These are phyloP conservation scores for Clavispora santaluciae DNA, from an alignment of 805 yeast species.

Conservation along the genomic window DNA sequence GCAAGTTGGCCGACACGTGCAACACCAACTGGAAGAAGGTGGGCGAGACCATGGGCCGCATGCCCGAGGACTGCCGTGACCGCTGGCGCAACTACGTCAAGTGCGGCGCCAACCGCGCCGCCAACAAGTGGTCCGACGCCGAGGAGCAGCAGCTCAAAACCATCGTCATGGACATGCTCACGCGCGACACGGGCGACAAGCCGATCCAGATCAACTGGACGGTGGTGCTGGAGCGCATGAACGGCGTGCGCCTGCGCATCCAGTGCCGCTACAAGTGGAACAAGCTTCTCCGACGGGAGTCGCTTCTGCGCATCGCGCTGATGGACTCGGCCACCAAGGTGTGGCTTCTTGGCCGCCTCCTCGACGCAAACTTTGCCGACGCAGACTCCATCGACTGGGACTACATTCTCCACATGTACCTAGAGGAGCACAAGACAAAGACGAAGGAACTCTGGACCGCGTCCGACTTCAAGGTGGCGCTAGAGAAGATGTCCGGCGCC, in stretches of 20 bases:
- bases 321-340: constrained; percentile 31
- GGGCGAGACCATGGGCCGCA: constrained; percentile 74
- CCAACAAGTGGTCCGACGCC: constrained; percentile 72
- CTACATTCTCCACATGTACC: constrained; percentile 24
- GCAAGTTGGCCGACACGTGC: constrained; percentile 55
- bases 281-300: constrained; percentile 62
- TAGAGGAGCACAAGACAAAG: constrained; percentile 21
- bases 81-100: constrained; percentile 94
- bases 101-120: constrained; percentile 74
- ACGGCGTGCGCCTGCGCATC: constrained; percentile 82
- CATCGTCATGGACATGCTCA: constrained; percentile 49
- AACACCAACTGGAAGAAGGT: constrained; percentile 88
- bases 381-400: constrained; percentile 33
- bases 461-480: constrained; percentile 55
- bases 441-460: constrained; percentile 45
- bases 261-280: constrained; percentile 97
- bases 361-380: constrained; percentile 21
- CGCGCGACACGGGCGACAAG: constrained; percentile 15
- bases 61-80: constrained; percentile 98
- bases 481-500: constrained; percentile 52
- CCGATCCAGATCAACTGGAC: constrained; percentile 79
- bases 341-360: constrained; percentile 34
- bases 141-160: constrained; percentile 62
- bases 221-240: constrained; percentile 81
- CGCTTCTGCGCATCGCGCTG: constrained; percentile 24